Evolutionary conservation across 345 rosid species (phyloP).

Genomic region (Lumnitzera littorea): DNA sequence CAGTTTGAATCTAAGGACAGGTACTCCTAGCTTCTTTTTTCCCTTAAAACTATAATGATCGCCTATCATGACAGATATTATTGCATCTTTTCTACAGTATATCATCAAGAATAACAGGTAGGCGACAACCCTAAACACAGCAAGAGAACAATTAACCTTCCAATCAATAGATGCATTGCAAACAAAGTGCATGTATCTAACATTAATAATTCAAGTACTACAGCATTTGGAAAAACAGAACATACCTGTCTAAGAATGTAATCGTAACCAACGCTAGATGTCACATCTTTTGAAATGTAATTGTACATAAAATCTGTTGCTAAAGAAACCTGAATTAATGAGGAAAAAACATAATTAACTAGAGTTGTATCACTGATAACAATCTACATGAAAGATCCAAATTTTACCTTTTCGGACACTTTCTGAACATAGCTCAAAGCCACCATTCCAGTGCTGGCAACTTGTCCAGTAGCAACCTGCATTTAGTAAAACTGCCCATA

Average conservation of each 20-base stretch:
- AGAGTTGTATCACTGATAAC: slow-evolving; percentile 1
- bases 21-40: no score
- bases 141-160: neutral
- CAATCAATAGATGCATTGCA: neutral
- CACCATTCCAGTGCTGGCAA: slow-evolving; percentile 88
- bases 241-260: slow-evolving; percentile 93
- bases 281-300: slow-evolving; percentile 77
- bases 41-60: no score
- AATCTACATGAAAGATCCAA: neutral
- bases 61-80: no score
- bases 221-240: neutral
- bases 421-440: slow-evolving; percentile 94
- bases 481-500: slow-evolving; percentile 2
- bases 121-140: no score
- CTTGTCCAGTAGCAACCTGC: slow-evolving; percentile 93
- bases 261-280: slow-evolving; percentile 91
- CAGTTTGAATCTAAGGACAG: no score
- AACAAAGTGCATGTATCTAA: neutral
- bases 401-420: slow-evolving; percentile 82
- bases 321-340: slow-evolving; percentile 62
- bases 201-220: neutral
- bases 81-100: no score
- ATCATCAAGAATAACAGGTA: no score
- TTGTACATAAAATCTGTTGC: slow-evolving; percentile 88
- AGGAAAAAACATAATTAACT: slow-evolving; percentile 7